These are phyloP conservation scores for Podospora bellae-mahoneyi DNA, from an alignment of 495 filamentous ascomycete species.

Conservation along the genomic window DNA sequence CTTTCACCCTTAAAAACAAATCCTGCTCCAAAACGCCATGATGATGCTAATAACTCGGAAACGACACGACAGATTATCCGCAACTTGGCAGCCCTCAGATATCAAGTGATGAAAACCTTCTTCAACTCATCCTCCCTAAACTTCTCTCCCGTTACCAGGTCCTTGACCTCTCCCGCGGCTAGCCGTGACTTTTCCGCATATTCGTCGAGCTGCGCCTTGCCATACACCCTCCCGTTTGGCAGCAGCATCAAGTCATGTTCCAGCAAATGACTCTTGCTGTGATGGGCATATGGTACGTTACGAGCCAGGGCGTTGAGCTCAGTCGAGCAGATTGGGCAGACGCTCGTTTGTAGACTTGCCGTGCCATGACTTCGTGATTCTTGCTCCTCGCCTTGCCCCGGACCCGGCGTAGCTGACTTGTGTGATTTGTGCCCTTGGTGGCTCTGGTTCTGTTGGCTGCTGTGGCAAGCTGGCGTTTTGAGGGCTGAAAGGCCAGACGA, in stretches of 20 bases:
- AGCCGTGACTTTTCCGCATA: slow-evolving; percentile 72
- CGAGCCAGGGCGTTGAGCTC: slow-evolving; percentile 89
- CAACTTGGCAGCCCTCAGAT: background rate
- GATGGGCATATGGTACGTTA: slow-evolving; percentile 88
- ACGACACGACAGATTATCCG: background rate
- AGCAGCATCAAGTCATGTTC: slow-evolving; percentile 82
- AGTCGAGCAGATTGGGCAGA: slow-evolving; percentile 93
- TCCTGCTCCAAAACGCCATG: background rate
- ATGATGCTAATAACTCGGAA: background rate
- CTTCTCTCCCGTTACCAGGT: slow-evolving; percentile 71
- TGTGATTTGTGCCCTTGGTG: slow-evolving; percentile 25
- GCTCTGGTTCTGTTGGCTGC: slow-evolving; percentile 37
- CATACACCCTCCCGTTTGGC: slow-evolving; percentile 85
- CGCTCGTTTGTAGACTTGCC: slow-evolving; percentile 40
- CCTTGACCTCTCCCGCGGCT: slow-evolving; percentile 65
- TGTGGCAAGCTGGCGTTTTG: slow-evolving; percentile 94
- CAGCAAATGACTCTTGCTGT: slow-evolving; percentile 79
- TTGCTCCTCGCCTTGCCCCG: background rate
- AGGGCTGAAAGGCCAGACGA: slow-evolving; percentile 89
- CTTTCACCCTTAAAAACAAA: background rate
- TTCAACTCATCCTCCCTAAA: slow-evolving; percentile 60
- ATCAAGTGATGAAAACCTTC: slow-evolving; percentile 78
- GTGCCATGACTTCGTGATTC: slow-evolving; percentile 24
- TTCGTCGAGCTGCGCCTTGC: slow-evolving; percentile 66
- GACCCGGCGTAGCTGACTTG: background rate